Base-by-base conservation (phyloP, 805 yeast genomes). In the Starmerella bombicola region DNA sequence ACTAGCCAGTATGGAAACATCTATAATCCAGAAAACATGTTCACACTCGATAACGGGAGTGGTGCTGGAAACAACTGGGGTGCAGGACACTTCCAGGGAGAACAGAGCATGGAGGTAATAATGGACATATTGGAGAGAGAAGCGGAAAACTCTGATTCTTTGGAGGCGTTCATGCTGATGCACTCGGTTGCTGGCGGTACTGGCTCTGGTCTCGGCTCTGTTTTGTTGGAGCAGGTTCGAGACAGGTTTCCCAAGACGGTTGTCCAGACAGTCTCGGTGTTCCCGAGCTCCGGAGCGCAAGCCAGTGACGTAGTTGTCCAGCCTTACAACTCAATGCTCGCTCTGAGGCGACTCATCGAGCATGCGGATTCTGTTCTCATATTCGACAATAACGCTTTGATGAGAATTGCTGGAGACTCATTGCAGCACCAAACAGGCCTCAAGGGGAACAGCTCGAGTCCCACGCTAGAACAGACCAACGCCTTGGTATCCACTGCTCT, bases 131-230 rank as follows among this genome's bases (percentile, higher is more conserved):
- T 91, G 20, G 95, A 85, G 55, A 70, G 91, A 41, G 96, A 91
- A 53, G 69, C 85, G 30, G 99, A 91, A 55, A 77, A 80, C 24
- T 78, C 94, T 50, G 97, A 93, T 48, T 79, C 79, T 41, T 64
- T 85, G 39, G 91, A 86, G 49, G 93, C 93, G 4, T 91, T 91
- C 59, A 94, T 85, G 65, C 63, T 91, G 49, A 60, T 86, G 38
- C 98, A 91, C 61, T 80, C 95, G 3, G 93, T 91, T 4, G 97
- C 96, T 0, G 99, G 99, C 28, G 99, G 99, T 30, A 91, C 98
- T 0, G 99, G 99, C 0, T 81, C 95, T 0, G 98, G 99, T 3
- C 73, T 85, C 28, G 98, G 98, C 1, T 81, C 94, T 0, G 71
- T 72, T 42, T 51, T 91, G 33, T 61, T 91, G 29, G 96, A 91